Evolutionary conservation across 2,329 filamentous ascomycete species (phyloP).

Genomic region (Waltergamsia citrina): DNA sequence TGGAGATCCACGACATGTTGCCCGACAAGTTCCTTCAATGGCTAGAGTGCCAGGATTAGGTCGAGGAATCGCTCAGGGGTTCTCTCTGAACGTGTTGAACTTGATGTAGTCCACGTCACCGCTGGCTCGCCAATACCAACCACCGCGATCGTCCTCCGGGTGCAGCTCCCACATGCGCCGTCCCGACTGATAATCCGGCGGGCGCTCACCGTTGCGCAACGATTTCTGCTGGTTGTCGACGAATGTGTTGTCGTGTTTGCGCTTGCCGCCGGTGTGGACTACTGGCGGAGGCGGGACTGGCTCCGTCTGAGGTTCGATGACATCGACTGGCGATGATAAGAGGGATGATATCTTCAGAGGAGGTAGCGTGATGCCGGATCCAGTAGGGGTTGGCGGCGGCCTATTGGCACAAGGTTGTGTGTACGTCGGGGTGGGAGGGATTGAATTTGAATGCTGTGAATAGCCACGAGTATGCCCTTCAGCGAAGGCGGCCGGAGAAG

Average conservation of each 20-base stretch:
- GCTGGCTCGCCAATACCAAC: no score
- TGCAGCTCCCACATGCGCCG: no score
- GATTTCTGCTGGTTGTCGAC: slow-evolving; percentile 17
- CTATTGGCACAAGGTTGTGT: slow-evolving; percentile 8
- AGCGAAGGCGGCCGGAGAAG: slow-evolving; percentile 10
- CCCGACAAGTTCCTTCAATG: no score
- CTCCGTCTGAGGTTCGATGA: slow-evolving; percentile 24
- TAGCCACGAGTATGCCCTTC: slow-evolving; percentile 16
- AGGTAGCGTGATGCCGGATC: neutral
- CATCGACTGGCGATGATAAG: neutral
- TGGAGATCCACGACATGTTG: no score
- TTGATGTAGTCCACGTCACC: no score
- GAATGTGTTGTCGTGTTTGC: slow-evolving; percentile 26
- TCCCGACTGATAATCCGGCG: slow-evolving; percentile 22
- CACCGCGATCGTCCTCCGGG: no score
- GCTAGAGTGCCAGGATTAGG: no score
- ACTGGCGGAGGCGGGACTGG: slow-evolving; percentile 15
- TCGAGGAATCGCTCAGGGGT: no score
- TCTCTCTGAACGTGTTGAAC: no score
- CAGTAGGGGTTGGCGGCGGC: neutral
- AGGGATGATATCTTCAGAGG: neutral
- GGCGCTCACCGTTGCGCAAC: slow-evolving; percentile 26
- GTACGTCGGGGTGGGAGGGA: slow-evolving; percentile 18
- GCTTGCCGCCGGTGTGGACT: slow-evolving; percentile 21
- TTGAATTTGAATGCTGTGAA: slow-evolving; percentile 17